Evolutionary conservation across 2,329 filamentous ascomycete species (phyloP).

Genomic region (Cladosporium sp.): DNA sequence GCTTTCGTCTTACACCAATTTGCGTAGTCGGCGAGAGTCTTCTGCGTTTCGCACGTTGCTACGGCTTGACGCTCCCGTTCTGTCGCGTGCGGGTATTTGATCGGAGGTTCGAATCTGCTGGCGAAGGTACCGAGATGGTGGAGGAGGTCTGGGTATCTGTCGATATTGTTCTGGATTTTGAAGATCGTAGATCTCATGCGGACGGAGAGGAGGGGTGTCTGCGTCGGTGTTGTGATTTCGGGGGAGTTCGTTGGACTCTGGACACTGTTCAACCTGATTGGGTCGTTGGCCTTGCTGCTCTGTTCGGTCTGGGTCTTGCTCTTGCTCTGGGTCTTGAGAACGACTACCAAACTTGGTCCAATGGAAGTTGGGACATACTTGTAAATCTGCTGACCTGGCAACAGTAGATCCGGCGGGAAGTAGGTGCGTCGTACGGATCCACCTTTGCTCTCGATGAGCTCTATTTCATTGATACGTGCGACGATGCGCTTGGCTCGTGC

Average conservation of each 20-base stretch:
- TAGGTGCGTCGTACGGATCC: not conserved
- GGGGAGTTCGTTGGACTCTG: not conserved
- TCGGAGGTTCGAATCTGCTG: not conserved
- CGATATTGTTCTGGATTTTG: not conserved
- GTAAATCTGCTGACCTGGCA: not conserved
- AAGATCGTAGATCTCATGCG: not conserved
- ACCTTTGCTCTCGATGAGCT: not conserved
- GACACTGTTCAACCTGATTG: not conserved
- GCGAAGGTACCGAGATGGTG: not conserved
- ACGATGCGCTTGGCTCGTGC: not conserved
- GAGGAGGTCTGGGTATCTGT: not conserved
- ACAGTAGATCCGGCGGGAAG: not conserved
- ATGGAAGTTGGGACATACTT: not conserved
- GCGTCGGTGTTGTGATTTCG: not conserved
- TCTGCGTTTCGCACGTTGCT: not conserved
- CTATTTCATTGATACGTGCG: not conserved
- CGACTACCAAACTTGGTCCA: not conserved
- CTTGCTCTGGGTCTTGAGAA: not conserved
- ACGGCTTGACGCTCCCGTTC: not conserved
- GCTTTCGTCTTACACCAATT: not conserved
- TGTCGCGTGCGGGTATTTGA: not conserved
- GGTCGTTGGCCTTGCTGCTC: not conserved
- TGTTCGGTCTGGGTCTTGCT: too few relatives aligned
- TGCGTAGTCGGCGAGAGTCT: not conserved
- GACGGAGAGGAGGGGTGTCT: not conserved